A percentile compares a stretch with the other conserved stretches of the same genome.
phyloP scores from a whole-genome alignment of 2,329 filamentous ascomycete genomes.

The Trichoderma aggressivum region DNA sequence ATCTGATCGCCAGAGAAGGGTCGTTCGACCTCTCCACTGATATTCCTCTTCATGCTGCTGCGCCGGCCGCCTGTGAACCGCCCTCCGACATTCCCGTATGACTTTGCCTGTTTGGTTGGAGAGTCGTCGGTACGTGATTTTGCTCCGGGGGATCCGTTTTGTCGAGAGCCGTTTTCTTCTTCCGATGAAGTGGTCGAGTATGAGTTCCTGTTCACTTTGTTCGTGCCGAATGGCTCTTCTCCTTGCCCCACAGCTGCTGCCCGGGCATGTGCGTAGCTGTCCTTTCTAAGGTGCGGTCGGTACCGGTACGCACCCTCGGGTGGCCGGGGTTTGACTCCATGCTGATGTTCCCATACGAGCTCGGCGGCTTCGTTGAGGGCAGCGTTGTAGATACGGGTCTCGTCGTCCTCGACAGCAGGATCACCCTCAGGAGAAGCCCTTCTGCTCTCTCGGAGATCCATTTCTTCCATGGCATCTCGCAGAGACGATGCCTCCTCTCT shows the following conservation, averaged over 20 bases:
- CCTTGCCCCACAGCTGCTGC: conserved; percentile 56
- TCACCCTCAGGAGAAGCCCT: conserved; percentile 24
- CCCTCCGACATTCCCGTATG: conserved; percentile 40
- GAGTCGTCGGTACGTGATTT: conserved; percentile 21
- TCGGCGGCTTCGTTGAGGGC: conserved; percentile 76
- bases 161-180: conserved; percentile 40
- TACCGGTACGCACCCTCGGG: conserved; percentile 66
- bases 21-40: conserved; percentile 63
- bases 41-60: conserved; percentile 65
- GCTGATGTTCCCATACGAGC: conserved; percentile 72
- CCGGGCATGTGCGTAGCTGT: conserved; percentile 67
- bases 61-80: conserved; percentile 49
- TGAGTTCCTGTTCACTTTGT: conserved; percentile 1
- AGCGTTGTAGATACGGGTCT: conserved; percentile 64
- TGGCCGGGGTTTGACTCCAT: conserved; percentile 50
- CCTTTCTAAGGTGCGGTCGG: conserved; percentile 63
- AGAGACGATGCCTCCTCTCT: conserved; percentile 71
- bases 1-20: conserved; percentile 76
- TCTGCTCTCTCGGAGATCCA: conserved; percentile 53
- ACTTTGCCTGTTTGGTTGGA: conserved; percentile 33
- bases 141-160: conserved; percentile 30
- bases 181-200: conserved; percentile 48
- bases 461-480: conserved; percentile 68
- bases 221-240: conserved; percentile 35
- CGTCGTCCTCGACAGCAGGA: conserved; percentile 39